Base-by-base conservation (phyloP, 805 yeast genomes). In the Jamesozyma jinghongensis region DNA sequence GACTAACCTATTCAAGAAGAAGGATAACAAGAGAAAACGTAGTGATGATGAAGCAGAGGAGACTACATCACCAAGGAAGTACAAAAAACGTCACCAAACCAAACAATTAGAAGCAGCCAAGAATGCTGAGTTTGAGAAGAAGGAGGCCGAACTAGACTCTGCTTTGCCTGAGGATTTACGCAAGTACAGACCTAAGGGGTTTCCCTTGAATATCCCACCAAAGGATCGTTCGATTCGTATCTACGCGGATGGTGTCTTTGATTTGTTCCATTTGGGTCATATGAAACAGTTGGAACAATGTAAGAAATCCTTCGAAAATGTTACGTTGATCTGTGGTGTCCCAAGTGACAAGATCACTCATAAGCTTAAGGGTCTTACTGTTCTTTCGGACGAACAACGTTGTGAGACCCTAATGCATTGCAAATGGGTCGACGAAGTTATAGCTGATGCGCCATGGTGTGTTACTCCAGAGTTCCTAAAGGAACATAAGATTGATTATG, bases 191-290 rank as follows among this genome's bases (percentile, higher is more conserved):
- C 96, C 95, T 19, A 63, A 64, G 26, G 96, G 96, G 2, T 86
- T 65, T 65, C 69, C 68, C 50, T 75, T 92, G 62, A 86, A 85
- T 51, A 51, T 79, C 19, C 98, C 98, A 2, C 94, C 96, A 2
- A 67, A 59, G 3, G 92, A 82, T 55, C 72, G 96, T 44, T 88
- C 95, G 1, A 77, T 92, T 22, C 73, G 98, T 45, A 77, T 92
- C n/a, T 92, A 92, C 60, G 98, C 98, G 5, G 98, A 92, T 64
- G 98, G 98, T 40, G 96, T 92, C 16, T 92, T 92, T 68, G 98
- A 92, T 64, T 67, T 92, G 47, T 92, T 92, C 67, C 98, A 92
- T 63, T 62, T 92, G 56, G 98, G 98, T 19, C 98, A 92, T 60
- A 92, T 92, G 98, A 79, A 87, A 57, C 98, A 92, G 62, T 70